A percentile compares a stretch with the other conserved stretches of the same genome.
Conservation (phyloP, 768 basidiomycete species). For the Lentinus tigrinus region DNA sequence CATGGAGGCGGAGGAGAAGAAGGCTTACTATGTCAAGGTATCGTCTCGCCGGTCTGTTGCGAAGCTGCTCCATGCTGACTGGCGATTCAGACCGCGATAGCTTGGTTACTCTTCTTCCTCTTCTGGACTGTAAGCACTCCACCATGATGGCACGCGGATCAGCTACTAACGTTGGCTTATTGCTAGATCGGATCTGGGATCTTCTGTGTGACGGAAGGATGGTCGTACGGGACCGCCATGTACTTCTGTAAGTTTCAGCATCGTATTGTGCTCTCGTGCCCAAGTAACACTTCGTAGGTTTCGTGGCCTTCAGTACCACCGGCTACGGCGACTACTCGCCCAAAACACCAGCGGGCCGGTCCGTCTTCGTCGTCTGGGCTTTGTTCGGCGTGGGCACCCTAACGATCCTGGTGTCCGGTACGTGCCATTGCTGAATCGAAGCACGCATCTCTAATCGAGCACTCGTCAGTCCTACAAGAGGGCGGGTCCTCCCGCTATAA, state of each 20-base stretch:
- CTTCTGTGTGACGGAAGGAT: slow-evolving; percentile 67
- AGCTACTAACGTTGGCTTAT: background rate
- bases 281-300: slow-evolving; percentile 43
- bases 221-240: slow-evolving; percentile 60
- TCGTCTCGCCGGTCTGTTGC: slow-evolving; percentile 7
- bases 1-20: slow-evolving; percentile 40
- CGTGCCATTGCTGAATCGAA: slow-evolving; percentile 18
- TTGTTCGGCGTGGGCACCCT: slow-evolving; percentile 73
- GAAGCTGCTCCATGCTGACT: background rate
- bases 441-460: background rate
- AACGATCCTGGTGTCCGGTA: slow-evolving; percentile 73
- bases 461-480: slow-evolving; percentile 59
- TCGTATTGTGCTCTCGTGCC: background rate
- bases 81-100: slow-evolving; percentile 39
- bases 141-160: background rate
- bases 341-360: slow-evolving; percentile 63
- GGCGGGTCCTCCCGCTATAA: slow-evolving; percentile 68
- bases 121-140: slow-evolving; percentile 68
- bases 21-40: slow-evolving; percentile 58
- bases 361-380: slow-evolving; percentile 79
- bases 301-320: slow-evolving; percentile 70
- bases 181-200: slow-evolving; percentile 63
- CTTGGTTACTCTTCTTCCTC: slow-evolving; percentile 60
- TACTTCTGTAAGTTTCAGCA: slow-evolving; percentile 63
- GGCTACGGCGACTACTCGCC: slow-evolving; percentile 74